A percentile compares a stretch with the other conserved stretches of the same genome.
phyloP scores from a whole-genome alignment of 176 grass and related monocot species.

The Eleusine indica region DNA sequence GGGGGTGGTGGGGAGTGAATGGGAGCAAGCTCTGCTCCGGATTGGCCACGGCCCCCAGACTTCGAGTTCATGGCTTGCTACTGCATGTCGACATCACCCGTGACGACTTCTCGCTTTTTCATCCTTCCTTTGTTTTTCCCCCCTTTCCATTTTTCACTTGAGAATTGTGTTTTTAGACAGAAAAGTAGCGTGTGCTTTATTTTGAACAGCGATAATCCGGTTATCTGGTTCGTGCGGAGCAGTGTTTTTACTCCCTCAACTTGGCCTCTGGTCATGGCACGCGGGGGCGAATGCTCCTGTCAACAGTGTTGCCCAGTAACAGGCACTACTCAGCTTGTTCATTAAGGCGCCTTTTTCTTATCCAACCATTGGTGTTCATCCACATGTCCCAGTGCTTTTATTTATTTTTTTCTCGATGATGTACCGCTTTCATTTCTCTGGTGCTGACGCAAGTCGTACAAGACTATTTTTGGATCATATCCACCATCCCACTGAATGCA shows the following conservation, averaged over 20 bases:
- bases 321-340: neutral
- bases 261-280: neutral
- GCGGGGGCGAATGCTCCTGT: conserved; percentile 3
- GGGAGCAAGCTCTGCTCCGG: neutral
- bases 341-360: neutral
- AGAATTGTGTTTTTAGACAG: neutral
- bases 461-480: too few species aligned
- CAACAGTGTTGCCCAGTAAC: conserved; percentile 9
- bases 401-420: neutral
- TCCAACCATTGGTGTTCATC: neutral
- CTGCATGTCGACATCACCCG: conserved; percentile 40
- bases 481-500: too few species aligned
- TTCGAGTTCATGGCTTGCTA: neutral
- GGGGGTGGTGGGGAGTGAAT: neutral
- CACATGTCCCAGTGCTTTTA: neutral
- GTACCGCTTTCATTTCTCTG: neutral
- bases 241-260: neutral
- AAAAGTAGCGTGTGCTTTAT: neutral
- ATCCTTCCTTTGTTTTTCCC: neutral
- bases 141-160: neutral
- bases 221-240: neutral
- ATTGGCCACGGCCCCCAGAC: neutral
- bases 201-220: neutral
- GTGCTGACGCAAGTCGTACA: conserved; percentile 6
- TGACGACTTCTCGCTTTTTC: conserved; percentile 22